phyloP scores from a whole-genome alignment of 768 basidiomycete species.

The Pleurotus citrinopileatus region DNA sequence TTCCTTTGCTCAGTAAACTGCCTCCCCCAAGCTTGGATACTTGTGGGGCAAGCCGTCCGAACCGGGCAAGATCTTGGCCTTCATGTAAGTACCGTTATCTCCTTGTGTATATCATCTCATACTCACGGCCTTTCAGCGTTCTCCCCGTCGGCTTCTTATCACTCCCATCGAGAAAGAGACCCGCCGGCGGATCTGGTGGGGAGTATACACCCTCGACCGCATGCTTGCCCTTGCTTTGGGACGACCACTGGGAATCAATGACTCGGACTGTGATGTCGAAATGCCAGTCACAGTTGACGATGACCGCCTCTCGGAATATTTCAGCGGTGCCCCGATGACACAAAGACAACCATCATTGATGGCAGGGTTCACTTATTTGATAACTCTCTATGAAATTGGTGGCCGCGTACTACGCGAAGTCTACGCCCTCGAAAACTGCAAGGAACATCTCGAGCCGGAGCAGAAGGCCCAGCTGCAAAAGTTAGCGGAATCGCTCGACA shows the following conservation, averaged over 20 bases:
- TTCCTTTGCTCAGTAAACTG: constrained; percentile 93
- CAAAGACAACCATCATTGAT: constrained; percentile 67
- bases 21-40: constrained; percentile 91
- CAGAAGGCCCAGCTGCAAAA: constrained; percentile 74
- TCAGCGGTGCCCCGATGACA: constrained; percentile 56
- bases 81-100: constrained; percentile 58
- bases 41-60: constrained; percentile 87
- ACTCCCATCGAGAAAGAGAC: constrained; percentile 84
- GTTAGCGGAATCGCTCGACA: constrained; percentile 76
- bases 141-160: constrained; percentile 70
- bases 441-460: constrained; percentile 70
- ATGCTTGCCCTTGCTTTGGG: constrained; percentile 92
- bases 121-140: constrained; percentile 54
- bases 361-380: constrained; percentile 76
- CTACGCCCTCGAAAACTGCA: constrained; percentile 77
- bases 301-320: constrained; percentile 69
- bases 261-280: constrained; percentile 89
- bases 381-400: constrained; percentile 79
- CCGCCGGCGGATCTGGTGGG: constrained; percentile 91
- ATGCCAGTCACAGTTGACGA: constrained; percentile 83
- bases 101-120: constrained; percentile 13
- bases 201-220: constrained; percentile 84
- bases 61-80: constrained; percentile 89
- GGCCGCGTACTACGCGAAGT: constrained; percentile 81
- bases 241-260: constrained; percentile 84